These are phyloP conservation scores for Phyllachora maydis DNA, from an alignment of 2,329 filamentous ascomycete genomes.

Conservation along the genomic window DNA sequence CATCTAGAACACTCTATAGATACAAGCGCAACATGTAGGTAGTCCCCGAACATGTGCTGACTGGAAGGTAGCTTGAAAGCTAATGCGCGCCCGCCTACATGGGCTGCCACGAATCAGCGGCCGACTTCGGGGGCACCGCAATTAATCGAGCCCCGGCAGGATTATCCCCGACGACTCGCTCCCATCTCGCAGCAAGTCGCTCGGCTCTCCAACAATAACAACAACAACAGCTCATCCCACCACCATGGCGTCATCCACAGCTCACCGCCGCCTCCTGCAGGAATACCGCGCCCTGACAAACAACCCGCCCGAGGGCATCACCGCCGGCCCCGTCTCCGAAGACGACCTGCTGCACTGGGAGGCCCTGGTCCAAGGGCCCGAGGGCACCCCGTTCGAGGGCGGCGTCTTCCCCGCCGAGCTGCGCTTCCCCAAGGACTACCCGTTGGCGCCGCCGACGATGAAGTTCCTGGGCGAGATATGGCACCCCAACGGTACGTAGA, in stretches of 20 bases:
- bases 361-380: constrained; percentile 84
- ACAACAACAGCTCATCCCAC: constrained; percentile 1
- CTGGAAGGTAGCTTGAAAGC: no score
- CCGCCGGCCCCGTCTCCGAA: constrained; percentile 77
- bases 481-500: constrained; percentile 98
- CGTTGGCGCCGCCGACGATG: constrained; percentile 90
- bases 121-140: no score
- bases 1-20: no score
- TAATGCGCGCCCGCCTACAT: no score
- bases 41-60: no score
- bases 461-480: constrained; percentile 85
- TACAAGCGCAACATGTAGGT: no score
- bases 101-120: no score
- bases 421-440: constrained; percentile 90
- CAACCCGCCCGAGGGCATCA: constrained; percentile 94
- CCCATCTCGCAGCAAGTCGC: no score
- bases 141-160: no score
- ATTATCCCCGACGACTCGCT: no score
- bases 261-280: constrained; percentile 69
- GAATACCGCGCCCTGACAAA: constrained; percentile 91
- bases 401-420: constrained; percentile 91
- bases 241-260: constrained; percentile 41
- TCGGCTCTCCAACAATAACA: not conserved
- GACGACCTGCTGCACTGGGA: constrained; percentile 96
- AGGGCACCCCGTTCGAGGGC: constrained; percentile 89